Conservation (phyloP, 1,284 basidiomycete species). For the Naganishia cerealis region DNA sequence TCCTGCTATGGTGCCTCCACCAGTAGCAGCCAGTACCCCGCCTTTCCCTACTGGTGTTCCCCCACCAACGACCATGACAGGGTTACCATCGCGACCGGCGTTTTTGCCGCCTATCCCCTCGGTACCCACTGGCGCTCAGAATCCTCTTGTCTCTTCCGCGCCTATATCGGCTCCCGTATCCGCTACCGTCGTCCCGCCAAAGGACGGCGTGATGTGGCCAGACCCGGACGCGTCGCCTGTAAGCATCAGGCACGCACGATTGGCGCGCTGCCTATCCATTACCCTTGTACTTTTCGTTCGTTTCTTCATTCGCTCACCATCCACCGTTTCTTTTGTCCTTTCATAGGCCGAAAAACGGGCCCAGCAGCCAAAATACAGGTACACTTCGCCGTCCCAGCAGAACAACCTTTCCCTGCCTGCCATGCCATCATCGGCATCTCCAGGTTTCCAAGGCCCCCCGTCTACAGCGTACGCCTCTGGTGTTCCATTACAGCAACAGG, state of each 20-base stretch:
- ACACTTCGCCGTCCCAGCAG: constrained; percentile 51
- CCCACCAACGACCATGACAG: background rate
- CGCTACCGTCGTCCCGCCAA: constrained; percentile 43
- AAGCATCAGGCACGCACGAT: constrained; percentile 33
- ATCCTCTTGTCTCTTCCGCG: constrained; percentile 21
- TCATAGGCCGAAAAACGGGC: constrained; percentile 67
- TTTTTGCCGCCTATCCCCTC: constrained; percentile 16
- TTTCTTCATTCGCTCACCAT: background rate
- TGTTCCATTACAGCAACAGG: constrained; percentile 26
- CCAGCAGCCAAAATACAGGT: constrained; percentile 69
- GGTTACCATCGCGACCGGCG: constrained; percentile 40
- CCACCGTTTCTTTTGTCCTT: background rate
- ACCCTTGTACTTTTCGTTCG: constrained; percentile 61
- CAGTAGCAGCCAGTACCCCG: constrained; percentile 38
- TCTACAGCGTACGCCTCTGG: too few relatives aligned
- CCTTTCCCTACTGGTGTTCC: constrained; percentile 37
- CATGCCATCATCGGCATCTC: constrained; percentile 10
- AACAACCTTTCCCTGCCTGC: constrained; percentile 12
- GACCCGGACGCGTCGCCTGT: constrained; percentile 50
- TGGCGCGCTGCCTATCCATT: constrained; percentile 41
- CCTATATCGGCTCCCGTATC: constrained; percentile 10
- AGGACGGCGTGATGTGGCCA: constrained; percentile 55
- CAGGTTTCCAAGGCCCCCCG: constrained; percentile 21
- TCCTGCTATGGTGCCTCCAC: constrained; percentile 39
- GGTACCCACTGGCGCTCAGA: background rate